These are phyloP conservation scores for Phalaenopsis hybrid DNA, from an alignment of 116 monocot species.

Conservation along the genomic window DNA sequence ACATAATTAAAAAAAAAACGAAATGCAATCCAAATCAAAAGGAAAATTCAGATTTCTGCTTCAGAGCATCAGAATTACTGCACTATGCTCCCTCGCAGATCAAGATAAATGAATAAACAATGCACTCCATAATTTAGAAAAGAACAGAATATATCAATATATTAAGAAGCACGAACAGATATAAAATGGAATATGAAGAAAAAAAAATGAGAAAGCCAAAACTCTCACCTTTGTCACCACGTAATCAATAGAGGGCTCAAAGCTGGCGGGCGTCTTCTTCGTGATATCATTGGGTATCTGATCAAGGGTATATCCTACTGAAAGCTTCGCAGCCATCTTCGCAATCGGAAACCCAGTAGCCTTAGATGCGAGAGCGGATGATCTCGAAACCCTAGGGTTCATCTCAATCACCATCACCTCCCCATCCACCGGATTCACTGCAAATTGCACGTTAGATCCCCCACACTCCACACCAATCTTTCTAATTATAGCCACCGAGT, in stretches of 20 bases:
- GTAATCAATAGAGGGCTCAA: constrained; percentile 97
- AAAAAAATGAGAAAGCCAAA: neutral
- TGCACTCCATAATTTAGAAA: neutral
- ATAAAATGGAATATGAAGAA: neutral
- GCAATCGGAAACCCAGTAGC: constrained; percentile 98
- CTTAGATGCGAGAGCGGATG: constrained; percentile 90
- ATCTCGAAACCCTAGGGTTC: constrained; percentile 97
- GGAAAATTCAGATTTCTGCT: too few relatives aligned
- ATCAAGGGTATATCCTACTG: constrained; percentile 91
- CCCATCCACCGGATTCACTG: constrained; percentile 85
- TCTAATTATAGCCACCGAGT: constrained; percentile 76
- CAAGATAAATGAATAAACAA: neutral
- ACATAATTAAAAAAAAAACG: too few relatives aligned
- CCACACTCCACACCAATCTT: constrained; percentile 98
- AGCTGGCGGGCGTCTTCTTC: constrained; percentile 97
- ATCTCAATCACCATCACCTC: constrained; percentile 99
- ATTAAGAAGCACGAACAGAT: neutral
- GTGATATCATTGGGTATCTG: constrained; percentile 99
- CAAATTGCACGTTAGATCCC: constrained; percentile 98
- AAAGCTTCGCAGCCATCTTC: constrained; percentile 94
- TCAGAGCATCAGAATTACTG: too few relatives aligned
- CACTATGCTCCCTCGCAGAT: too few relatives aligned
- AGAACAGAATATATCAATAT: neutral
- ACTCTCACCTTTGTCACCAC: constrained; percentile 83
- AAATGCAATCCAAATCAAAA: too few relatives aligned